These are phyloP conservation scores for Dimargaris cristalligena DNA, from an alignment of 192 early-diverging fungal species.

Conservation along the genomic window DNA sequence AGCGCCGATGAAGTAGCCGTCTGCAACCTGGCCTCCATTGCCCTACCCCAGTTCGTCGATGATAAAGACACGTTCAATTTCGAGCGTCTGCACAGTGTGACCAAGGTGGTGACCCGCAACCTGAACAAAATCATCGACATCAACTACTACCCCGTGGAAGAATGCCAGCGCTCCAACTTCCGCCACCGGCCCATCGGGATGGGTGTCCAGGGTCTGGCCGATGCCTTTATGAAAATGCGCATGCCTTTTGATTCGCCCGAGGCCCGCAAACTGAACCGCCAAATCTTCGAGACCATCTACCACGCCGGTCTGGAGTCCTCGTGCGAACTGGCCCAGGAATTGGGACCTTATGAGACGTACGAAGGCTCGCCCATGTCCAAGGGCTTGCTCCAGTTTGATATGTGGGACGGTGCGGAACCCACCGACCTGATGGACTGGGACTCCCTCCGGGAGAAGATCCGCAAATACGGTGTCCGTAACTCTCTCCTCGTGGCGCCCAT, in stretches of 20 bases:
- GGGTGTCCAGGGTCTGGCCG: constrained; percentile 97
- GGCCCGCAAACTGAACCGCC: constrained; percentile 62
- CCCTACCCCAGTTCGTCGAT: constrained; percentile 70
- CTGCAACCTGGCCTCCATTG: constrained; percentile 91
- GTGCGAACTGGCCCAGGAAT: constrained; percentile 64
- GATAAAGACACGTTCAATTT: constrained; percentile 56
- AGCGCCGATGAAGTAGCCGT: constrained; percentile 91
- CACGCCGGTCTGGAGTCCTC: constrained; percentile 84
- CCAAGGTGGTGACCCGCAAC: constrained; percentile 81
- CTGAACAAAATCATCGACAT: constrained; percentile 94
- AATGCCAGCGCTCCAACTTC: constrained; percentile 77
- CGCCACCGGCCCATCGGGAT: constrained; percentile 93
- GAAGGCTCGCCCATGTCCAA: constrained; percentile 73
- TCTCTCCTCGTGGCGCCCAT: constrained; percentile 89
- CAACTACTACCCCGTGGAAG: constrained; percentile 89
- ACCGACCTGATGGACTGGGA: constrained; percentile 87
- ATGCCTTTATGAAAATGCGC: constrained; percentile 90
- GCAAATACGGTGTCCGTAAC: constrained; percentile 77
- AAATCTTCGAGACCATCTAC: constrained; percentile 96
- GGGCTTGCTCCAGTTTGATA: constrained; percentile 82
- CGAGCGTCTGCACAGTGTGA: constrained; percentile 60
- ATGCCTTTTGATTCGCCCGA: constrained; percentile 80
- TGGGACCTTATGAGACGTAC: constrained; percentile 79
- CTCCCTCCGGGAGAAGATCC: constrained; percentile 56
- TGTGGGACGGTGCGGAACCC: constrained; percentile 50